Evolutionary conservation across 2,329 filamentous ascomycete genomes (phyloP).

Genomic region (Fusarium armeniacum): DNA sequence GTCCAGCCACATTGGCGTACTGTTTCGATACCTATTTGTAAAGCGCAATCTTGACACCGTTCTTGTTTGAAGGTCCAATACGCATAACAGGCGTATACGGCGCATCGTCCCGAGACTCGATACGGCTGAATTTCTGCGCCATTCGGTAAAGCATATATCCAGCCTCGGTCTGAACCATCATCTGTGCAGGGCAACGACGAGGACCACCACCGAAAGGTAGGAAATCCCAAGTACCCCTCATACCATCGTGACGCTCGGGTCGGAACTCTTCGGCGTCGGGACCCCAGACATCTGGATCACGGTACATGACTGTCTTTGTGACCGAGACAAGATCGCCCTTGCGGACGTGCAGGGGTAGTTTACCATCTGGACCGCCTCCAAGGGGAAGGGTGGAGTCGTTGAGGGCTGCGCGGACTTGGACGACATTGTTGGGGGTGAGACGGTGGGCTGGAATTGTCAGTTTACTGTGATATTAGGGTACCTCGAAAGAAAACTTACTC

Average conservation of each 20-base stretch:
- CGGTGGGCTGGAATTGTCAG: constrained; percentile 3
- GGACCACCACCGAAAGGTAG: constrained; percentile 5
- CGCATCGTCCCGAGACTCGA: constrained; percentile 6
- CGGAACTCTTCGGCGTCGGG: constrained; percentile 8
- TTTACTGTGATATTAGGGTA: rapidly evolving
- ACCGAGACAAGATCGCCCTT: constrained; percentile 4
- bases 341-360: constrained; percentile 6
- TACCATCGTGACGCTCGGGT: constrained; percentile 8
- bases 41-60: constrained; percentile 7
- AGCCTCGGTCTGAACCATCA: constrained; percentile 16
- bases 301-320: constrained; percentile 23
- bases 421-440: constrained; percentile 9
- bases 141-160: constrained; percentile 14
- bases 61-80: constrained; percentile 22
- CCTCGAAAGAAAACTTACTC: background rate
- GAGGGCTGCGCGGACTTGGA: constrained; percentile 11
- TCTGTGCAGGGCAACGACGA: constrained; percentile 13
- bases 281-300: constrained; percentile 14
- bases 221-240: constrained; percentile 4
- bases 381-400: constrained; percentile 8
- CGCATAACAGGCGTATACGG: constrained; percentile 17
- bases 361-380: constrained; percentile 8
- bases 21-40: background rate
- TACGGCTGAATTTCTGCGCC: constrained; percentile 9
- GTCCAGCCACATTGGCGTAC: background rate